These are phyloP conservation scores for Daedaleopsis sinensis DNA, from an alignment of 768 basidiomycete species.

Conservation along the genomic window DNA sequence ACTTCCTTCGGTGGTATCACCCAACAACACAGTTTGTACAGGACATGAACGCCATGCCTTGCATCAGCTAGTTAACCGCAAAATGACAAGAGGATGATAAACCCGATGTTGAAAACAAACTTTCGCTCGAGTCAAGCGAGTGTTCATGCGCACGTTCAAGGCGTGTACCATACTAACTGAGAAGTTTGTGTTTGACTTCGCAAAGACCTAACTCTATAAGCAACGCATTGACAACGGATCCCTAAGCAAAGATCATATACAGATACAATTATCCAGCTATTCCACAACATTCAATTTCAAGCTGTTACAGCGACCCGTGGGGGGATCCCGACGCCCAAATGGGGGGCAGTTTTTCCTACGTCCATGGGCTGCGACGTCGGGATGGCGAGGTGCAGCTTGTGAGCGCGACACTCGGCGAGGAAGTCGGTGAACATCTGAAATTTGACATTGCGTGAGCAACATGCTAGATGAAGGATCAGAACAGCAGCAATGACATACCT, in stretches of 20 bases:
- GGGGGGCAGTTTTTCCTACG: constrained; percentile 24
- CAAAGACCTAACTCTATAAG: too few species aligned
- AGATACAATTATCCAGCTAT: not conserved
- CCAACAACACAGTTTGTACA: too few species aligned
- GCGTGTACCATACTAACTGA: too few species aligned
- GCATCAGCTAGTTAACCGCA: too few species aligned
- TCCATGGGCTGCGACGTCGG: constrained; percentile 22
- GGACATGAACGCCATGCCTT: too few species aligned
- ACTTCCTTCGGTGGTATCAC: too few species aligned
- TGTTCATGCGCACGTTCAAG: too few species aligned
- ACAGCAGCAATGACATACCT: constrained; percentile 51
- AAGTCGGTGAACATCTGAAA: constrained; percentile 93
- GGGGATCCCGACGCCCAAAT: constrained; percentile 11
- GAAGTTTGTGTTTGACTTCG: too few species aligned
- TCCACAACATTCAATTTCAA: constrained; percentile 7
- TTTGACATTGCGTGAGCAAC: not conserved
- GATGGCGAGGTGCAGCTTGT: constrained; percentile 42
- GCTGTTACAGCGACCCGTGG: constrained; percentile 32
- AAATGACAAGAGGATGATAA: too few species aligned
- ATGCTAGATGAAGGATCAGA: constrained; percentile 5
- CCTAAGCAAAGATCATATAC: not conserved
- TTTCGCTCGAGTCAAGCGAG: constrained; percentile 60
- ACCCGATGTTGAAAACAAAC: constrained; percentile 29
- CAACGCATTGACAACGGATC: too few species aligned
- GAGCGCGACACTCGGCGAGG: constrained; percentile 73